A percentile compares a stretch with the other conserved stretches of the same genome.
phyloP scores from a whole-genome alignment of 352 stramenopile species.

The Pythium scleroteichum region DNA sequence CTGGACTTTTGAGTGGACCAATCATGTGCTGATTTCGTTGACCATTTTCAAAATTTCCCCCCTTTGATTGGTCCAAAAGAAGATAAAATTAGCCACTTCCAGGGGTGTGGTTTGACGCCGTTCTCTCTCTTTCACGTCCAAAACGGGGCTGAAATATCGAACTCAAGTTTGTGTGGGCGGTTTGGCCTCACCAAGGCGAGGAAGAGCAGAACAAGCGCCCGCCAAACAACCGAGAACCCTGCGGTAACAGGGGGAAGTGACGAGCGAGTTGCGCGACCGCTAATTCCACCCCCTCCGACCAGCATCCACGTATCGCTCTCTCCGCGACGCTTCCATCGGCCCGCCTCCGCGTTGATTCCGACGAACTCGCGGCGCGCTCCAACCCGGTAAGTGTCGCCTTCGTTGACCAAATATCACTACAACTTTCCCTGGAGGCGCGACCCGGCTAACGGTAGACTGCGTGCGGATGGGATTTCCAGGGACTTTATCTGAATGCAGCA shows the following conservation, averaged over 20 bases:
- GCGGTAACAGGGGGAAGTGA: slow-evolving; percentile 22
- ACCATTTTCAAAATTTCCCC: slow-evolving; percentile 6
- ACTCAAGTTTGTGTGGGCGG: slow-evolving; percentile 15
- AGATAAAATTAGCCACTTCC: slow-evolving; percentile 2
- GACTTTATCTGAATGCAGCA: slow-evolving; percentile 29
- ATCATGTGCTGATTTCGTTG: background rate
- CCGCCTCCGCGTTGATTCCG: too few species aligned
- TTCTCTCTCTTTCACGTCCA: slow-evolving; percentile 22
- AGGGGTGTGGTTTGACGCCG: slow-evolving; percentile 5
- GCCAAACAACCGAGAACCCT: slow-evolving; percentile 30
- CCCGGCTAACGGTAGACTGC: background rate
- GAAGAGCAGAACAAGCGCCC: slow-evolving; percentile 28
- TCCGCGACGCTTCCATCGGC: too few species aligned
- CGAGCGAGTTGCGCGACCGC: slow-evolving; percentile 2
- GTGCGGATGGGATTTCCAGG: background rate
- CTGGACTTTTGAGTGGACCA: slow-evolving; percentile 6
- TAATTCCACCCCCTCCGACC: background rate
- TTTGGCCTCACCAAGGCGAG: slow-evolving; percentile 10
- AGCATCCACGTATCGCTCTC: too few species aligned
- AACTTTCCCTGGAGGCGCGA: background rate
- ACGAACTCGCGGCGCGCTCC: too few species aligned
- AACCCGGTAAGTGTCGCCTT: too few species aligned
- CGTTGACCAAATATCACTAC: background rate
- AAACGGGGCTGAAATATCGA: slow-evolving; percentile 24
- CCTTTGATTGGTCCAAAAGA: slow-evolving; percentile 20